These are phyloP conservation scores for Parasitella parasitica DNA, from an alignment of 371 early-diverging fungal genomes.

Conservation along the genomic window DNA sequence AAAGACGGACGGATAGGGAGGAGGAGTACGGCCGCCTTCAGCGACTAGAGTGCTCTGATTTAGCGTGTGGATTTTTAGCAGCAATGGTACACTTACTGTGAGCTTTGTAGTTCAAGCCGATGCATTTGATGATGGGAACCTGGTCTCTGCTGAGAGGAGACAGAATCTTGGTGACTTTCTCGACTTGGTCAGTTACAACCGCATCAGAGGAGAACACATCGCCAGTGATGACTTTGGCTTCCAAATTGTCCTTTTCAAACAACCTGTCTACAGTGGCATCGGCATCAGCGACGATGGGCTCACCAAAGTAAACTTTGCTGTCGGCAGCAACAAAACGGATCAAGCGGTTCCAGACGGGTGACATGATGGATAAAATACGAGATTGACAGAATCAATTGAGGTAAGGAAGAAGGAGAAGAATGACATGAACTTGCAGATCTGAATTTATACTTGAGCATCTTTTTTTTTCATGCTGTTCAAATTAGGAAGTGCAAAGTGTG, in stretches of 20 bases:
- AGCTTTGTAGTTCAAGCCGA: constrained; percentile 60
- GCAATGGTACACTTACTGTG: constrained; percentile 13
- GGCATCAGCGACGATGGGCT: constrained; percentile 15
- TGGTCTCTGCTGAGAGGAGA: constrained; percentile 39
- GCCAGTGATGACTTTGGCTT: constrained; percentile 46
- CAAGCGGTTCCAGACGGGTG: constrained; percentile 28
- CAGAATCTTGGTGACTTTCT: constrained; percentile 38
- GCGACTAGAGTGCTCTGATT: constrained; percentile 6
- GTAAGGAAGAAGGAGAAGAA: too few species aligned
- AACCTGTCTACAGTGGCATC: constrained; percentile 28
- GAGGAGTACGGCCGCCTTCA: constrained; percentile 31
- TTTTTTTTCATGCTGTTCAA: not conserved
- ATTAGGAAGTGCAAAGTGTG: not conserved
- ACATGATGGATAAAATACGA: not conserved
- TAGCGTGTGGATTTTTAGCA: not conserved
- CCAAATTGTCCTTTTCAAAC: constrained; percentile 18
- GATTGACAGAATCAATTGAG: too few species aligned
- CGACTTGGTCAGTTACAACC: constrained; percentile 39
- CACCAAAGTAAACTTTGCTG: constrained; percentile 20
- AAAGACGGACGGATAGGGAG: constrained; percentile 49
- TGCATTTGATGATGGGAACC: constrained; percentile 47
- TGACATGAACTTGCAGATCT: not conserved
- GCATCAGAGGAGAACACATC: constrained; percentile 38
- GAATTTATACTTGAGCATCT: not conserved
- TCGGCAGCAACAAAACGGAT: constrained; percentile 29